Evolutionary conservation across 1,284 basidiomycete species (phyloP).

Genomic region (Puccinia brachypodii): DNA sequence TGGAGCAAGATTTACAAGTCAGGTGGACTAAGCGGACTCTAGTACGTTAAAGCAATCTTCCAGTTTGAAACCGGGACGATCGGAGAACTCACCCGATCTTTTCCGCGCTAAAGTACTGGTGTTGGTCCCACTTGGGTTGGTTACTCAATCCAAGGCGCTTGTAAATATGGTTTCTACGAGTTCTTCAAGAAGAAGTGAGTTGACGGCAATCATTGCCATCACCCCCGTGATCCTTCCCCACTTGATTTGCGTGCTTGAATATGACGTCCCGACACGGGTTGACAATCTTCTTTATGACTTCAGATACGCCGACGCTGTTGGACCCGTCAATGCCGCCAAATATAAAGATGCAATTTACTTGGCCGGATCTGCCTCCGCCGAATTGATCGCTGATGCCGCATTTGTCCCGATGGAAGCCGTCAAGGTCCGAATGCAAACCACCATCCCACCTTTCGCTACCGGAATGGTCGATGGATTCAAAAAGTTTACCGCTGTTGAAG

Average conservation of each 20-base stretch:
- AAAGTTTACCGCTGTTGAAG: conserved; percentile 54
- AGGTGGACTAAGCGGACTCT: conserved; percentile 55
- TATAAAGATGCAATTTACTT: conserved; percentile 57
- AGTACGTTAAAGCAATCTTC: conserved; percentile 48
- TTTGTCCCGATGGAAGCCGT: conserved; percentile 56
- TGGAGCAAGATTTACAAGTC: conserved; percentile 55
- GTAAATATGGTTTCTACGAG: conserved; percentile 57
- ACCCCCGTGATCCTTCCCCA: background rate
- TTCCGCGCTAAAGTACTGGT: conserved; percentile 53
- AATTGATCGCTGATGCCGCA: conserved; percentile 56
- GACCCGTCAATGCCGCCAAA: conserved; percentile 56
- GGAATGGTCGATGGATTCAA: conserved; percentile 52
- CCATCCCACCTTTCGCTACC: conserved; percentile 55
- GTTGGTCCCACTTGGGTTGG: conserved; percentile 55
- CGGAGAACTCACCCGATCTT: background rate
- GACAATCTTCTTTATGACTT: conserved; percentile 29
- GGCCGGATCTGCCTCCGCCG: conserved; percentile 56
- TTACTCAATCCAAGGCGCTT: conserved; percentile 56
- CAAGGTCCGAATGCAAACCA: conserved; percentile 57
- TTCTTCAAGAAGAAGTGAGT: conserved; percentile 52
- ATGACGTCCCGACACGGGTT: background rate
- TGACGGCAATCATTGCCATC: background rate
- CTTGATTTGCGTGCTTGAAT: background rate
- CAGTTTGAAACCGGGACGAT: background rate
- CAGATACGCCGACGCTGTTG: conserved; percentile 55